Percentiles rank a stretch among this genome's conserved stretches.
phyloP scores from a whole-genome alignment of 768 basidiomycete species.

The Baorangia bicolor region DNA sequence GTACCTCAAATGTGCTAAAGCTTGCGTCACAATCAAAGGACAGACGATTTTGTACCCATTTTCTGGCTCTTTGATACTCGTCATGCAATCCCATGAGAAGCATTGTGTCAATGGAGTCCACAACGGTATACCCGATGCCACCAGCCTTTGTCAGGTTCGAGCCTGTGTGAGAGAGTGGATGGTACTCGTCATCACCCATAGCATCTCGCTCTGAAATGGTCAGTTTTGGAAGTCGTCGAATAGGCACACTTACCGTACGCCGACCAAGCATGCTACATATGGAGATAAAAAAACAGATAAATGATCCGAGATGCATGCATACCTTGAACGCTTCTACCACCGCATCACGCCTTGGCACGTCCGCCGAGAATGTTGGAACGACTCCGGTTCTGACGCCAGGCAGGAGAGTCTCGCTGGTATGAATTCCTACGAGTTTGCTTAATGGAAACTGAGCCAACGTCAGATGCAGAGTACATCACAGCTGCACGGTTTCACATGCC shows the following conservation, averaged over 20 bases:
- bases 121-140: conserved; percentile 86
- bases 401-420: conserved; percentile 3
- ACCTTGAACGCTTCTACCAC: conserved; percentile 81
- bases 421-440: conserved; percentile 1
- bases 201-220: conserved; percentile 70
- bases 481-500: conserved; percentile 9
- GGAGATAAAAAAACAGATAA: conserved; percentile 7
- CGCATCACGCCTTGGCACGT: conserved; percentile 62
- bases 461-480: background rate
- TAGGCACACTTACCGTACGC: conserved; percentile 66
- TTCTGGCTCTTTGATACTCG: conserved; percentile 73
- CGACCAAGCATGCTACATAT: conserved; percentile 73
- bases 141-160: conserved; percentile 77
- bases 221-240: conserved; percentile 6
- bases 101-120: conserved; percentile 87
- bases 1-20: conserved; percentile 90
- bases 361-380: conserved; percentile 43
- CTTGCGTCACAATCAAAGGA: conserved; percentile 74
- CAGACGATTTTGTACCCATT: conserved; percentile 72
- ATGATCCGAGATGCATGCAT: conserved; percentile 19
- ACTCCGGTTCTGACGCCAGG: conserved; percentile 21
- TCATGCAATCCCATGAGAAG: conserved; percentile 79
- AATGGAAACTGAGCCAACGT: conserved; percentile 19
- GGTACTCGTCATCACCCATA: conserved; percentile 91
- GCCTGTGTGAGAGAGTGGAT: conserved; percentile 74